Conservation (phyloP, 2,329 filamentous ascomycete species). For the Paecilomyces sp. region DNA sequence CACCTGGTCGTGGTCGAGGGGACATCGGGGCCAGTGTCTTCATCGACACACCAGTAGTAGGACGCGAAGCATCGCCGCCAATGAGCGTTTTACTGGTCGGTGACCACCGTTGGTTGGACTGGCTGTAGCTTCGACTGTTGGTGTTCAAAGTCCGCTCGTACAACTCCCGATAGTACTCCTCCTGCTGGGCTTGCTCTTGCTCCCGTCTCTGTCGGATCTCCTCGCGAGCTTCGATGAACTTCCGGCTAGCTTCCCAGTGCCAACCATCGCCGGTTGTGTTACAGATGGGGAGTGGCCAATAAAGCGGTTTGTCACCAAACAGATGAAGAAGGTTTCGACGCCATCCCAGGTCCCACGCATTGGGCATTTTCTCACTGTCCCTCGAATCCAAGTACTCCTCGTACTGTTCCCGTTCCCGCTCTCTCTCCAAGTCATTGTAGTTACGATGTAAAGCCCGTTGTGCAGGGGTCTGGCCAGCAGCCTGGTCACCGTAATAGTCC, state of each 20-base stretch:
- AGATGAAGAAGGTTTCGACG: conserved; percentile 71
- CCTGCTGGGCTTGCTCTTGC: conserved; percentile 20
- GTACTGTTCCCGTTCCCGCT: conserved; percentile 61
- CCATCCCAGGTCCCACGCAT: conserved; percentile 88
- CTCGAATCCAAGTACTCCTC: conserved; percentile 81
- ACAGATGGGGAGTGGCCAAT: conserved; percentile 75
- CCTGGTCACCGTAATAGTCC: conserved; percentile 6
- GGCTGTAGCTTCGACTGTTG: conserved; percentile 8
- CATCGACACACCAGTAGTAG: conserved; percentile 36
- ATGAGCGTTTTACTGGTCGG: conserved; percentile 14
- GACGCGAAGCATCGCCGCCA: conserved; percentile 12
- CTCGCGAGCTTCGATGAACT: conserved; percentile 61
- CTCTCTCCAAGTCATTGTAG: conserved; percentile 53
- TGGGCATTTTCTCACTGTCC: conserved; percentile 79
- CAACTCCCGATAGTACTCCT: conserved; percentile 26
- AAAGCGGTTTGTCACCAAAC: conserved; percentile 63
- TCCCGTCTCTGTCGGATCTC: conserved; percentile 22
- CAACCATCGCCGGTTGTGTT: conserved; percentile 90
- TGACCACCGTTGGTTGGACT: conserved; percentile 15
- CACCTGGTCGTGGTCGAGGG: conserved; percentile 26
- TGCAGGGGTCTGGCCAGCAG: conserved; percentile 34
- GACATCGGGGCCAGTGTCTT: conserved; percentile 34
- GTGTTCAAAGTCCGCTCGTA: conserved; percentile 28
- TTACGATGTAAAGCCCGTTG: conserved; percentile 38
- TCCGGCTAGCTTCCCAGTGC: conserved; percentile 79